Conservation (phyloP, 352 stramenopile genomes). For the Phytophthora tubulina region DNA sequence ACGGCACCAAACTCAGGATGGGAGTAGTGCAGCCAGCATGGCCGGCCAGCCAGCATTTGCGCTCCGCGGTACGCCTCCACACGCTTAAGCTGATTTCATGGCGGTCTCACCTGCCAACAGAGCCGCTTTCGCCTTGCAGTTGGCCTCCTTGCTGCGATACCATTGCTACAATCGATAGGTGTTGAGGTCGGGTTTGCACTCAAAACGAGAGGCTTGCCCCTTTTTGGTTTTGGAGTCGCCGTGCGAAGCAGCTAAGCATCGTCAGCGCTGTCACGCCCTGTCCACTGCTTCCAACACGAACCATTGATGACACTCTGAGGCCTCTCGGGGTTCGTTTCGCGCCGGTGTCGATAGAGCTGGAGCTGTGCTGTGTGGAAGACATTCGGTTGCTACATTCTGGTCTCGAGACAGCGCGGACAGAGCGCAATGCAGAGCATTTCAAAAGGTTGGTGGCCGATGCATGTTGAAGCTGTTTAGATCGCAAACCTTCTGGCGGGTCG, state of each 20-base stretch:
- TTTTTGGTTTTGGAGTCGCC: constrained; percentile 21
- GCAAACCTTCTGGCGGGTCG: constrained; percentile 5
- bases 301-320: constrained; percentile 28
- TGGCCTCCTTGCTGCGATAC: constrained; percentile 16
- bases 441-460: not conserved
- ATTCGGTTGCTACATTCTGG: constrained; percentile 28
- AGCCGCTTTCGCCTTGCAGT: not conserved
- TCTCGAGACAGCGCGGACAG: constrained; percentile 3
- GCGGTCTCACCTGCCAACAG: constrained; percentile 8
- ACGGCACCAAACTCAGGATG: constrained; percentile 42
- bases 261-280: constrained; percentile 29
- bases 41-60: constrained; percentile 10
- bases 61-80: constrained; percentile 1
- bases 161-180: constrained; percentile 26
- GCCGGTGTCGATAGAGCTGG: constrained; percentile 12
- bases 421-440: constrained; percentile 15
- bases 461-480: constrained; percentile 2
- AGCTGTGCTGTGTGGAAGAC: constrained; percentile 17
- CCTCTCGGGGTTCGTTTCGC: constrained; percentile 15
- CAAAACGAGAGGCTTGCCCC: constrained; percentile 22
- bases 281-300: constrained; percentile 43
- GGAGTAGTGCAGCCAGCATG: constrained; percentile 26
- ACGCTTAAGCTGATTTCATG: constrained; percentile 24
- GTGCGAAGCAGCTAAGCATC: constrained; percentile 39
- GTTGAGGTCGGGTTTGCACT: constrained; percentile 13